Conservation (phyloP, 176 grass and related monocot species). For the Chrysopogon serrulatus region DNA sequence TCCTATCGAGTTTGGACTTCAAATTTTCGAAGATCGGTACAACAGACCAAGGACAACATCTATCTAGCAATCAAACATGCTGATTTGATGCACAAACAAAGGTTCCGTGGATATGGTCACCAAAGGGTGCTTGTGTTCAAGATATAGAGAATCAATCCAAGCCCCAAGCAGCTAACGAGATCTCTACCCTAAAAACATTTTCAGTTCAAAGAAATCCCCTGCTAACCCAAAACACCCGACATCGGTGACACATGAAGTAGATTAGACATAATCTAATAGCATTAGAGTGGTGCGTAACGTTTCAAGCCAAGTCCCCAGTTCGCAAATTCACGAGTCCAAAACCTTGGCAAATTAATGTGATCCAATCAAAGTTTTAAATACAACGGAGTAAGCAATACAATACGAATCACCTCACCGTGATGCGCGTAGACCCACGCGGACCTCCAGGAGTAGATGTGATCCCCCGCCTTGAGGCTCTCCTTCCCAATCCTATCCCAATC, state of each 20-base stretch:
- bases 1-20: not conserved
- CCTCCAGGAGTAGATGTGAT: slow-evolving; percentile 86
- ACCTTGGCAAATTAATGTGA: not conserved
- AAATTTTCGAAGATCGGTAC: not conserved
- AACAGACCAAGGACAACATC: not conserved
- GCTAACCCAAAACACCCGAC: not conserved
- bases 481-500: slow-evolving; percentile 40
- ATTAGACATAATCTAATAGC: not conserved
- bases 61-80: not conserved
- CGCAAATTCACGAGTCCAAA: not conserved
- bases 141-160: not conserved
- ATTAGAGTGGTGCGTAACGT: not conserved
- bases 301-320: not conserved
- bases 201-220: not conserved
- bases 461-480: slow-evolving; percentile 66
- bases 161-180: not conserved
- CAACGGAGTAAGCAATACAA: not conserved
- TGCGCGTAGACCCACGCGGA: slow-evolving; percentile 71
- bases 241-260: too few relatives aligned
- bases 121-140: not conserved
- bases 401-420: slow-evolving; percentile 43
- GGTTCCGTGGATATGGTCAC: not conserved
- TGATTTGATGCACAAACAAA: not conserved
- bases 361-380: not conserved
- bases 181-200: not conserved